Evolutionary conservation across 129 eudicot genomes (phyloP), one percentile per base, ranked within the genome.

Genomic region (Solidago caesia): DNA sequence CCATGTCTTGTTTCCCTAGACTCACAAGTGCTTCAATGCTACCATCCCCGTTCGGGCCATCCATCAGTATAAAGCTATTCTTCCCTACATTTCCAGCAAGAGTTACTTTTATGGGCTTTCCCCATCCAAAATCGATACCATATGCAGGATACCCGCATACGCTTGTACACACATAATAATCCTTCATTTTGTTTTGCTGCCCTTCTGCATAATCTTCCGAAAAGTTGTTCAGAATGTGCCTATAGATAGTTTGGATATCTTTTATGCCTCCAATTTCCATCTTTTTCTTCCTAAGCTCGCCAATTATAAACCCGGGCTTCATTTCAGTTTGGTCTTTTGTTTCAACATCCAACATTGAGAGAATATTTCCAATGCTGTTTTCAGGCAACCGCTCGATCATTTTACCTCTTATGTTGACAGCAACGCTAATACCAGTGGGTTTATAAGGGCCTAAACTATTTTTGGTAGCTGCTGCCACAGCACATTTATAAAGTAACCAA

Each of bases 111-210:
- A 67, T 9, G 41, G 71, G 71, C 21, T 67, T 67, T 16, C 71
- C 71, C 71, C 71, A 45, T 21, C 71, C 71, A 11, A 67, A 67
- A 21, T 67, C 71, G 46, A 67, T 67, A n/a, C 11, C 71, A 10
- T 67, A 67, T 7, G 25, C 3, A 16, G 56, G 71, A 67, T 7
- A 45, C 57, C 55, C 8, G 15, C 71, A 67, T 5, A 67, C 4
- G 55, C 41, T 45, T 14, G 42, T 15, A 44, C 11, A 67, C 9
- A 26, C 16, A 10, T 45, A 67, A 45, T 67, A 67, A 2, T 10
- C 21, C 57, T 4, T 4, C 1, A 4, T 21, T 44, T 15, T 1
- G 3, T 67, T n/a, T 14, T 4, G 10, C 10, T 27, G 16, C 41
- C 7, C 6, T 14, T 6, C 11, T 21, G n/a, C 15, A 10, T 62